These are phyloP conservation scores for Cordyceps pruinosa DNA, from an alignment of 2,329 filamentous ascomycete species.

Conservation along the genomic window DNA sequence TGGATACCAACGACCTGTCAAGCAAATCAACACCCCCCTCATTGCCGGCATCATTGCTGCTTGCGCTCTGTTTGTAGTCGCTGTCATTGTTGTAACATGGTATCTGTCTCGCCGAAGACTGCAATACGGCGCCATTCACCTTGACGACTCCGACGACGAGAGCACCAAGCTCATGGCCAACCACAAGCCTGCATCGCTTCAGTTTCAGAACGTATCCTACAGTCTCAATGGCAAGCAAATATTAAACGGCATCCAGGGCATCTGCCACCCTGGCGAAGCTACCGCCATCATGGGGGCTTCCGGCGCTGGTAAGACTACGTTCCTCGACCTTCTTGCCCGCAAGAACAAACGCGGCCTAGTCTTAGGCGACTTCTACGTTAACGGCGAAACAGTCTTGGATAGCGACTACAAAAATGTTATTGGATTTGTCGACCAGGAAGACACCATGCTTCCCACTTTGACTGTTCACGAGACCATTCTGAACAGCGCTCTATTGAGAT, in stretches of 20 bases:
- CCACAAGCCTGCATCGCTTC: slow-evolving; percentile 82
- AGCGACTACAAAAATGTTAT: slow-evolving; percentile 84
- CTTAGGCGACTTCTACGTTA: slow-evolving; percentile 80
- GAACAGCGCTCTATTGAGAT: slow-evolving; percentile 81
- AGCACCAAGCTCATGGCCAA: slow-evolving; percentile 79
- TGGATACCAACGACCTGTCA: slow-evolving; percentile 61
- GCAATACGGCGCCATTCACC: slow-evolving; percentile 64
- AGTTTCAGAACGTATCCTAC: slow-evolving; percentile 85
- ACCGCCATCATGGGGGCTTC: slow-evolving; percentile 98
- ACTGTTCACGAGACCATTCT: slow-evolving; percentile 98
- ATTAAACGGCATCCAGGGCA: slow-evolving; percentile 69
- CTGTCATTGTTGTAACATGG: slow-evolving; percentile 75
- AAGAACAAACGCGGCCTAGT: slow-evolving; percentile 90
- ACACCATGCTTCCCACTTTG: slow-evolving; percentile 90
- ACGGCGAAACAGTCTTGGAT: slow-evolving; percentile 83
- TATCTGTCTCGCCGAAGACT: slow-evolving; percentile 72
- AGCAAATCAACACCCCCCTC: slow-evolving; percentile 48
- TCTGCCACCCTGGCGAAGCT: slow-evolving; percentile 90
- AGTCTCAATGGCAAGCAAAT: slow-evolving; percentile 83
- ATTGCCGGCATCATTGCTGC: slow-evolving; percentile 91
- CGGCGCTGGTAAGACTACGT: slow-evolving; percentile 94
- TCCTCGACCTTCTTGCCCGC: slow-evolving; percentile 88
- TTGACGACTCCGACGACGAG: slow-evolving; percentile 89
- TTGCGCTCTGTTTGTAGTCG: slow-evolving; percentile 81
- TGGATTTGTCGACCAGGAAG: slow-evolving; percentile 96